Percentiles rank a stretch among this genome's conserved stretches.
phyloP scores from a whole-genome alignment of 1,284 basidiomycete species.

The Tilletia walkeri region DNA sequence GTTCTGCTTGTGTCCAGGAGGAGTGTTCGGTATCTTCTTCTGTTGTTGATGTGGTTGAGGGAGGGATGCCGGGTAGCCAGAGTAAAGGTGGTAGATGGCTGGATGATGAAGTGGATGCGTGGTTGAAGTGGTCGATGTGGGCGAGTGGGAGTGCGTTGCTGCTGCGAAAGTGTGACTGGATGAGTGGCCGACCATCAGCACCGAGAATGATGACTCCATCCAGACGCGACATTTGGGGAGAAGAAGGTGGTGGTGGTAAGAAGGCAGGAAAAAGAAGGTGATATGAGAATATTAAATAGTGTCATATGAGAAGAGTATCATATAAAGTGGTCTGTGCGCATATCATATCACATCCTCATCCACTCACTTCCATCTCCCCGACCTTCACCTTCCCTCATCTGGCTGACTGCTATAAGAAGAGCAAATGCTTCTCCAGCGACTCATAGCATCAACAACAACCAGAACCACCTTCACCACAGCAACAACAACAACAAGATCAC shows the following conservation, averaged over 20 bases:
- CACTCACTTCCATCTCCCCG: too few species aligned
- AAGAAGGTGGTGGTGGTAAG: too few species aligned
- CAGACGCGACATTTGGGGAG: slow-evolving; percentile 57
- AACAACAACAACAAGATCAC: neutral
- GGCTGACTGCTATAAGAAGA: too few species aligned
- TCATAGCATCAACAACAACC: neutral
- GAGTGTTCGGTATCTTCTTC: slow-evolving; percentile 23
- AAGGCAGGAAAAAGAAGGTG: too few species aligned
- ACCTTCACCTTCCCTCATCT: too few species aligned
- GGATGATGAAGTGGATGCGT: slow-evolving; percentile 52
- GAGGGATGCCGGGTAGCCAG: slow-evolving; percentile 36
- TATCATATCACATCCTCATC: too few species aligned
- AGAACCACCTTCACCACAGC: neutral
- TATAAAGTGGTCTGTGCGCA: too few species aligned
- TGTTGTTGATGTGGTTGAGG: slow-evolving; percentile 20
- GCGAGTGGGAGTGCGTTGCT: slow-evolving; percentile 70
- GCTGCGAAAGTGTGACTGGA: slow-evolving; percentile 77
- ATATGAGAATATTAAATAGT: too few species aligned
- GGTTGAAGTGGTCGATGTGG: slow-evolving; percentile 81
- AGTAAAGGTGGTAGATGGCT: slow-evolving; percentile 30
- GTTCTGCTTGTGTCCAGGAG: slow-evolving; percentile 34
- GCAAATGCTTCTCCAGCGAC: too few species aligned
- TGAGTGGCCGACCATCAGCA: slow-evolving; percentile 77
- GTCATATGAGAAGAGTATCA: too few species aligned
- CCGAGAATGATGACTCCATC: slow-evolving; percentile 89